Evolutionary conservation across 202 grass and related monocot genomes (phyloP), one percentile per base, ranked within the genome.

Genomic region (Musa balbisiana): DNA sequence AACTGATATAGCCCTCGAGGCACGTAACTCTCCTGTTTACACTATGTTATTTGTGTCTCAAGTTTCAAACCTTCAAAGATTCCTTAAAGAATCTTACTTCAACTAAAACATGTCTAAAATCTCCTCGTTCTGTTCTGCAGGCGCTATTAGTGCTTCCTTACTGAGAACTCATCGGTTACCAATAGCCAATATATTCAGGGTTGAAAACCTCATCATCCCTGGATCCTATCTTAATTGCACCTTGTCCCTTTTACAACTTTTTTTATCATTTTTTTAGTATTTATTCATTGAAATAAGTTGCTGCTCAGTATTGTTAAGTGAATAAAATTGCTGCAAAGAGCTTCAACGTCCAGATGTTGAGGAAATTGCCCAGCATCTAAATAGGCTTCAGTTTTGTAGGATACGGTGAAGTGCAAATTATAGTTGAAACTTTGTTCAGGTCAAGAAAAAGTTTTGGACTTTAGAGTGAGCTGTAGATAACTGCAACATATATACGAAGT

Each of bases 1-100:
- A 22, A 79, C 65, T 58, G 78, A 56, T 19, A 80, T 80, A 26
- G 68, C 78, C 8, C 20, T 72, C 1, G 78, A 80, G 78, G 78
- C 13, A 73, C 20, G 49, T 58, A 53, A 9, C 27, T 12, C 33
- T 29, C 2, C 14, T 25, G 8, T 63, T 16, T 29, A 4, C 50
- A 29, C 8, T 60, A 2, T 62, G 51, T 19, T 51, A 24, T 15
- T 25, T 26, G 2, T 2, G 8, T 16, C 21, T 49, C 13, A 1
- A 72, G 4, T 51, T 51, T 58, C 1, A 10, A 60, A n/a, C n/a
- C 2, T 25, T 71, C 17, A 51, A 24, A 20, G 1, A 0, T 6
- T 43, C 33, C 33, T 43, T 43, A 0, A 43, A 43, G 33, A 43
- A 43, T 8, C 5, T 3, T 3, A 3, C 29, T 43, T 43, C 33